These are phyloP conservation scores for Acacia crassicarpa DNA, from an alignment of 306 rosid genomes.

Conservation along the genomic window DNA sequence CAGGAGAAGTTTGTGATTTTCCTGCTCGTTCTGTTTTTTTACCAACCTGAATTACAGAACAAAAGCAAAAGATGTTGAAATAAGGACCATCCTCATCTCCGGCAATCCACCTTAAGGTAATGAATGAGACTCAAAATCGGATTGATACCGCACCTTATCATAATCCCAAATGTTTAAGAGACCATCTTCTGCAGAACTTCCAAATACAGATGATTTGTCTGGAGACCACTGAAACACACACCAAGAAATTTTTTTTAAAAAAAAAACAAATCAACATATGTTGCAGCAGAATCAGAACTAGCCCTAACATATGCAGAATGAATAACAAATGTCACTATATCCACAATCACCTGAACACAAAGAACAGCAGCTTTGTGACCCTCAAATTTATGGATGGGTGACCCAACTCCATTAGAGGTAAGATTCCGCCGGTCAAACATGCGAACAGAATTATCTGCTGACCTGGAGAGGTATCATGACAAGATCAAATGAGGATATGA, in stretches of 20 bases:
- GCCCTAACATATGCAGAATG: not conserved
- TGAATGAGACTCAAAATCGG: not conserved
- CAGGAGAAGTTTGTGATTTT: constrained; percentile 62
- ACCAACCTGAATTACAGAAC: constrained; percentile 55
- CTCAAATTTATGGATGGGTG: constrained; percentile 91
- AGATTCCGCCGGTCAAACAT: constrained; percentile 97
- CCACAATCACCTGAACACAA: constrained; percentile 80
- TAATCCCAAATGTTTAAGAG: constrained; percentile 93
- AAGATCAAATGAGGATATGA: constrained; percentile 19
- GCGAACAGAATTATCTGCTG: constrained; percentile 95
- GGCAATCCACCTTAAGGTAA: constrained; percentile 1
- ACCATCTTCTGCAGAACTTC: constrained; percentile 99
- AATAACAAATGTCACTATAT: not conserved
- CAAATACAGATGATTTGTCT: constrained; percentile 93
- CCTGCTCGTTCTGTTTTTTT: constrained; percentile 74
- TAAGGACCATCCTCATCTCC: constrained; percentile 1
- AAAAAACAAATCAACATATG: not conserved
- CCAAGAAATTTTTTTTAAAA: no score
- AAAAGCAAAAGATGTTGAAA: constrained; percentile 12
- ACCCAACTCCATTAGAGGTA: constrained; percentile 82
- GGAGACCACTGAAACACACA: constrained; percentile 90
- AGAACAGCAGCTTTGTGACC: constrained; percentile 99
- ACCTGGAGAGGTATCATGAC: constrained; percentile 55
- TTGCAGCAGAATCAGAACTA: constrained; percentile 2
- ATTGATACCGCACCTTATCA: constrained; percentile 65